Conservation (phyloP, 2,329 filamentous ascomycete genomes). For the Nigrospora osmanthi region DNA sequence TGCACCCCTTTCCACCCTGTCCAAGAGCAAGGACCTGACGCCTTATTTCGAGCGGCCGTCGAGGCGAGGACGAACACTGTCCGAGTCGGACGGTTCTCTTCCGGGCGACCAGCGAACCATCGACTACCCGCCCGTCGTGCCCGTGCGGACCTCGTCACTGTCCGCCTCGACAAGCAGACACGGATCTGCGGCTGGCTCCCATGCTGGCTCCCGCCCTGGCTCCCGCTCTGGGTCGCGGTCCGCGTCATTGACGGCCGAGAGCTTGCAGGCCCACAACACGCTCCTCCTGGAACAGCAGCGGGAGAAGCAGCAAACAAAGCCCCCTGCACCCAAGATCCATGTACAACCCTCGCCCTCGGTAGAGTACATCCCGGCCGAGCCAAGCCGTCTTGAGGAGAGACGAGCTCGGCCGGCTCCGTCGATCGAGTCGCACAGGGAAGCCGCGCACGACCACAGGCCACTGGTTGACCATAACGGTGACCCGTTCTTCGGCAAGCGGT, state of each 20-base stretch:
- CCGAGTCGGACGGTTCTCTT: slow-evolving; percentile 37
- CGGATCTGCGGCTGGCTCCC: slow-evolving; percentile 19
- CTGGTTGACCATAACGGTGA: slow-evolving; percentile 44
- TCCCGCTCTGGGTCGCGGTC: slow-evolving; percentile 7
- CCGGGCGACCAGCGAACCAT: slow-evolving; percentile 45
- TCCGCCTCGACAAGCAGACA: slow-evolving; percentile 57
- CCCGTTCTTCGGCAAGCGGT: slow-evolving; percentile 41
- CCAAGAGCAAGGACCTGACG: slow-evolving; percentile 32
- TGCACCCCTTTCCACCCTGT: slow-evolving; percentile 30
- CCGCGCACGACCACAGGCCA: slow-evolving; percentile 19
- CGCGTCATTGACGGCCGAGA: slow-evolving; percentile 50
- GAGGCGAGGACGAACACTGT: slow-evolving; percentile 32
- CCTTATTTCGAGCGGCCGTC: slow-evolving; percentile 34
- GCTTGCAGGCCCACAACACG: slow-evolving; percentile 46
- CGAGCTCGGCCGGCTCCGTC: slow-evolving; percentile 20
- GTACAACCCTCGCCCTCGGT: slow-evolving; percentile 17
- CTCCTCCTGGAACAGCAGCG: slow-evolving; percentile 23
- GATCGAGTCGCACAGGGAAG: slow-evolving; percentile 26
- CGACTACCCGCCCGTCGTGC: slow-evolving; percentile 51
- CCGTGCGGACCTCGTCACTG: slow-evolving; percentile 49
- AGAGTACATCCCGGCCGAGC: slow-evolving; percentile 14
- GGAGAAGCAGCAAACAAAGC: slow-evolving; percentile 8
- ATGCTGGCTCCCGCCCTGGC: slow-evolving; percentile 3
- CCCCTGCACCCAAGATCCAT: slow-evolving; percentile 14
- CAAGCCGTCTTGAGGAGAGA: slow-evolving; percentile 15